Conservation (phyloP, 139 green algal genomes). For the Auxenochlorella pyrenoidosa region DNA sequence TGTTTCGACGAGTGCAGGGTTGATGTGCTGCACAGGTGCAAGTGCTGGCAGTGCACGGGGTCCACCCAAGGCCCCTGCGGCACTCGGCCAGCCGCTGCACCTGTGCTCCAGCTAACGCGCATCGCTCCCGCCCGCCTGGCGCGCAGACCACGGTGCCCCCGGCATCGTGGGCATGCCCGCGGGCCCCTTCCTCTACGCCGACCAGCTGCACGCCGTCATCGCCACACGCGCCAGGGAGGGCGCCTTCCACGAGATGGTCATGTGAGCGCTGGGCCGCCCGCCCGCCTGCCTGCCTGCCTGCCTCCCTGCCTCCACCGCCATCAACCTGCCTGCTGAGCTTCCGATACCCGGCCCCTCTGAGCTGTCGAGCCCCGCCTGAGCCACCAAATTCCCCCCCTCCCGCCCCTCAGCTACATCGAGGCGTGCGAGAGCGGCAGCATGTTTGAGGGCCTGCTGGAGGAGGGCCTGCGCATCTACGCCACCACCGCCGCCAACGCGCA, state of each 20-base stretch:
- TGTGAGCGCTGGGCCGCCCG: constrained; percentile 36
- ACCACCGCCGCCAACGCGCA: constrained; percentile 90
- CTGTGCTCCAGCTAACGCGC: no score
- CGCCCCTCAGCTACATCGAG: constrained; percentile 77
- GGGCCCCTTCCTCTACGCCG: constrained; percentile 87
- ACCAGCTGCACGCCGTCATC: constrained; percentile 83
- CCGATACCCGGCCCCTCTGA: no score
- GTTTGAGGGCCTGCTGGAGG: constrained; percentile 86
- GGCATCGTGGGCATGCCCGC: constrained; percentile 93
- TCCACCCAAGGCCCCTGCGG: no score
- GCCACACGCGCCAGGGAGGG: constrained; percentile 41
- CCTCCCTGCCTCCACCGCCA: neutral
- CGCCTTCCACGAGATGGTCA: constrained; percentile 87
- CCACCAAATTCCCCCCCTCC: no score
- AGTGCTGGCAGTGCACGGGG: no score
- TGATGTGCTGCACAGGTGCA: neutral
- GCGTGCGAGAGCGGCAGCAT: constrained; percentile 94
- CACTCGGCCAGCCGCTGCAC: no score
- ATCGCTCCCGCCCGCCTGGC: neutral
- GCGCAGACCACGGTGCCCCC: constrained; percentile 61
- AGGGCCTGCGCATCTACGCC: constrained; percentile 70
- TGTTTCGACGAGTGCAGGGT: no score
- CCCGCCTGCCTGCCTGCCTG: no score
- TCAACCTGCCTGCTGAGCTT: neutral
- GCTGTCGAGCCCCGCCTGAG: no score